phyloP scores from a whole-genome alignment of 805 yeast genomes.

The Komagataella pastoris region DNA sequence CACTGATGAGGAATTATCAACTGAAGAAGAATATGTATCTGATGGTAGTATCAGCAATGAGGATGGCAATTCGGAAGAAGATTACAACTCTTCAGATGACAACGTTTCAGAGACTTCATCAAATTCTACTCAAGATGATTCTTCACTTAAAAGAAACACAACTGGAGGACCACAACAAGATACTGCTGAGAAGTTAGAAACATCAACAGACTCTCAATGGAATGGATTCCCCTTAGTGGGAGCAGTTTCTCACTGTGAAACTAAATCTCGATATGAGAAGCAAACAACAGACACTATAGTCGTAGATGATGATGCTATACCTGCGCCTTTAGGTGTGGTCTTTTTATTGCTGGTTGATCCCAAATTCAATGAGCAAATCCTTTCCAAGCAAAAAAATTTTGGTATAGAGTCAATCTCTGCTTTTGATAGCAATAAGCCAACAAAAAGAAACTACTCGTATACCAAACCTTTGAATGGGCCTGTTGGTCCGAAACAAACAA shows the following conservation, averaged over 20 bases:
- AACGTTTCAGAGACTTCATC: slow-evolving; percentile 5
- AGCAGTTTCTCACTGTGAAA: slow-evolving; percentile 18
- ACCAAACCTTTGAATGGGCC: slow-evolving; percentile 52
- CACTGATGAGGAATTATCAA: neutral
- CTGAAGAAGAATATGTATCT: neutral
- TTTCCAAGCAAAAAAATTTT: slow-evolving; percentile 51
- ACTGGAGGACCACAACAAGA: slow-evolving; percentile 12
- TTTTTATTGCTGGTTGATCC: slow-evolving; percentile 44
- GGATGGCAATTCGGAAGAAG: neutral
- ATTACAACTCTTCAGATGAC: neutral
- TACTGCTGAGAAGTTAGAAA: slow-evolving; percentile 10
- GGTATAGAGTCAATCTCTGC: slow-evolving; percentile 37
- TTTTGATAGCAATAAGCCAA: slow-evolving; percentile 14
- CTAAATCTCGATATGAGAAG: slow-evolving; percentile 27
- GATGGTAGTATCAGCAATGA: neutral
- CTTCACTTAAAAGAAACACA: slow-evolving; percentile 17
- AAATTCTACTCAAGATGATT: slow-evolving; percentile 6
- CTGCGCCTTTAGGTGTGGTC: slow-evolving; percentile 56
- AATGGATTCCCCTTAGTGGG: slow-evolving; percentile 18
- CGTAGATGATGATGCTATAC: slow-evolving; percentile 34
- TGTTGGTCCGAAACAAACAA: slow-evolving; percentile 69
- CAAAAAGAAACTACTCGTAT: slow-evolving; percentile 39
- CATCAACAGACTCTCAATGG: neutral
- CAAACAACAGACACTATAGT: slow-evolving; percentile 40
- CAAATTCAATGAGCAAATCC: slow-evolving; percentile 25